Base-by-base conservation (phyloP, 352 stramenopile genomes). In the Pythium dissimile region DNA sequence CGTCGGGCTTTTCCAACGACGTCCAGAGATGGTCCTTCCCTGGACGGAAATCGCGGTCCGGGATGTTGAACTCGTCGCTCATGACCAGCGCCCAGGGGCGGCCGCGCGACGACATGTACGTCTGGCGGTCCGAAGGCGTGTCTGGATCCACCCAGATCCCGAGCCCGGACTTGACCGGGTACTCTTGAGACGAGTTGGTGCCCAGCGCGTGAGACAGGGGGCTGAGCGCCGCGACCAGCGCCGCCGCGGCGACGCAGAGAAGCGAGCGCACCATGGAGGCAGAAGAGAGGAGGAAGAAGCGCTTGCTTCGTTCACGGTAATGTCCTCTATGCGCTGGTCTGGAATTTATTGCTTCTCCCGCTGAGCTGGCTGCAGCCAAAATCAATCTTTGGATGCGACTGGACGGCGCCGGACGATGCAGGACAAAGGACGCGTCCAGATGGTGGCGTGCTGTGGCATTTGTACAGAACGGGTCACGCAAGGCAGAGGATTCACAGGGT, bases 1-100 rank as follows among this genome's bases (percentile, higher is more conserved):
- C 38, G 38, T 45, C 38, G 38, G 38, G 38, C n/a, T 45, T 45
- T 18, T 45, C 38, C 4, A 45, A 18, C 38, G 38, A 45, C 38
- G 38, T 45, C 38, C 38, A 45, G 38, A 45, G 38, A 12, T 45
- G 38, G 38, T 45, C 38, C 20, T 45, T 23, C 16, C 38, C 78
- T 37, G 93, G 96, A 80, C 37, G 64, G 39, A 69, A 97, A 95
- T 13, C 32, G 69, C n/a, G 87, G 68, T 45, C 72, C 67, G 15
- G 2, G 68, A 55, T 72, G 59, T 84, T 86, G 51, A 89, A 83
- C 57, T 86, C 73, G 60, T 91, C 81, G 51, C 77, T 89, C 73
- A 89, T 86, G 30, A 86, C 69, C 35, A 92, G 62, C 13, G 80
- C 32, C 62, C 68, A 78, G 20, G 24, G 54, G 16, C 72, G 54